Evolutionary conservation across 257 asterid genomes (phyloP), one percentile per base, ranked within the genome.

Genomic region (Eustoma russellianum): DNA sequence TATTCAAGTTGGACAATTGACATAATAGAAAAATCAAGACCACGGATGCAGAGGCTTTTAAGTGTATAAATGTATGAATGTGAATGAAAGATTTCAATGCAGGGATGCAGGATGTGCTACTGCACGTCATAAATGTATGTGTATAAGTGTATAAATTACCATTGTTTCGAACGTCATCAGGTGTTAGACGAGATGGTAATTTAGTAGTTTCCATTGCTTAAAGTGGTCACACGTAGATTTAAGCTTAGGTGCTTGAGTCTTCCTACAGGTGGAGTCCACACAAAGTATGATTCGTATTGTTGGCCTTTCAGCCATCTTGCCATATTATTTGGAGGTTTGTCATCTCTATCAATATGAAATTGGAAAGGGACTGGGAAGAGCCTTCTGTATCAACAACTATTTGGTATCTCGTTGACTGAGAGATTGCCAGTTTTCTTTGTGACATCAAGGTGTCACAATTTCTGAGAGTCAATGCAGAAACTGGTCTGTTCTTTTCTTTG

Each of bases 221-320:
- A 45, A 41, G 0, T 43, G 35, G 5, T 33, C 46, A 33, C 17
- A 1, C 10, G 55, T 24, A 30, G 45, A 44, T 52, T 60, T 61
- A 52, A 35, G 38, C 52, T 5, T 53, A 17, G 38, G 60, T 38
- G 63, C 66, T 59, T 50, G 58, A 61, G 60, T 48, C 66, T 65
- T 67, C 53, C 60, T 65, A 55, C 94, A 87, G 98, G 98, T 91
- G 50, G 98, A 91, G 72, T 84, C 95, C 59, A 78, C 96, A n/a
- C 98, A 91, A 71, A 82, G 93, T 69, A 91, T 91, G 98, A 91
- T 91, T 35, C 96, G 98, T 53, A 87, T 91, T 30, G 98, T 91
- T 63, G 98, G 98, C 59, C 95, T 91, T 70, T 91, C 98, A 66
- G 98, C 98, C 63, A 91, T 97, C 45, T 74, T 91, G 51, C 98